Evolutionary conservation across 2,329 filamentous ascomycete genomes (phyloP).

Genomic region (Cladobotryum mycophilum): DNA sequence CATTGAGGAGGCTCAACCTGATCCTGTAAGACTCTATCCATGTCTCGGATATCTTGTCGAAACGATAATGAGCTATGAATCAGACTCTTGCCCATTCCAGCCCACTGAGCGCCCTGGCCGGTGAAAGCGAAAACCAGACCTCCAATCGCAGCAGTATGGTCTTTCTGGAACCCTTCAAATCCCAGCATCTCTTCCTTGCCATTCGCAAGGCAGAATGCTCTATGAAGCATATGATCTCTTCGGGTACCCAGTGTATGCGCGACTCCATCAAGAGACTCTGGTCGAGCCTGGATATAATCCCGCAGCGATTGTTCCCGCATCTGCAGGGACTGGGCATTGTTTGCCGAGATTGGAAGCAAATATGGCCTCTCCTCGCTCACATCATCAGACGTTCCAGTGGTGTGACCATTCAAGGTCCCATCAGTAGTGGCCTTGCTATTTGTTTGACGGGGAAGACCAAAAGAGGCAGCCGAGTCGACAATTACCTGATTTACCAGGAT

Average conservation of each 20-base stretch:
- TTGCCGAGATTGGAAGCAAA: slow-evolving; percentile 5
- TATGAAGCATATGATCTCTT: slow-evolving; percentile 7
- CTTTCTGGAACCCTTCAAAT: neutral
- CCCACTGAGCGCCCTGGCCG: slow-evolving; percentile 33
- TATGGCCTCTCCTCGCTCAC: neutral
- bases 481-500: neutral
- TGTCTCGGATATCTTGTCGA: neutral
- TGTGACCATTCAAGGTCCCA: neutral
- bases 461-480: neutral
- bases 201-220: slow-evolving; percentile 9
- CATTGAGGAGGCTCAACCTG: slow-evolving; percentile 8
- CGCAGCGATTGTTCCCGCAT: slow-evolving; percentile 13
- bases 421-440: neutral
- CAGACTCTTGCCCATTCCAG: slow-evolving; percentile 23
- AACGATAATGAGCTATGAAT: slow-evolving; percentile 9
- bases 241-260: slow-evolving; percentile 13
- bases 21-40: slow-evolving; percentile 10
- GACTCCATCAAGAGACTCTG: slow-evolving; percentile 6
- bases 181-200: neutral
- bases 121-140: slow-evolving; percentile 22
- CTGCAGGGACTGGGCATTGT: slow-evolving; percentile 1
- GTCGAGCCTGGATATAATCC: slow-evolving; percentile 16
- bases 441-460: neutral
- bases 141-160: no score
- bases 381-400: neutral